Evolutionary conservation across 352 stramenopile species (phyloP), one percentile per base, ranked within the genome.

Genomic region (Globisporangium camurandrum): DNA sequence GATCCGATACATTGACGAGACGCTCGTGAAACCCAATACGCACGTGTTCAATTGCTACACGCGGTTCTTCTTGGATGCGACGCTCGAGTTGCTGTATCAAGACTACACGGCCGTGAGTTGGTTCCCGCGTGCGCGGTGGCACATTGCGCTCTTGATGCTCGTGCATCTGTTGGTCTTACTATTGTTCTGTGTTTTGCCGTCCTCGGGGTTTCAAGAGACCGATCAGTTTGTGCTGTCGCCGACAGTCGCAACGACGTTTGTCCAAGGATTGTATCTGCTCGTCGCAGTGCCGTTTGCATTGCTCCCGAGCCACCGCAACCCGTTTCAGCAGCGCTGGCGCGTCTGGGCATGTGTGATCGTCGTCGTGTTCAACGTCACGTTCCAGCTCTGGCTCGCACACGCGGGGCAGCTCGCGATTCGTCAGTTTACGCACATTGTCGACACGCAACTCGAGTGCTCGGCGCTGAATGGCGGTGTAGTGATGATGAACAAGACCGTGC

Each of bases 81-180:
- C 78, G 20, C 62, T 94, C 19, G 83, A 94, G 61, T 62, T 61
- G 20, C 34, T 91, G 37, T 94, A 94, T 54, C 83, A 94, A 50
- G 75, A 90, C 64, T 94, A 89, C 64, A 91, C 80, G 37, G 72
- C 78, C 4, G 64, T 86, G 45, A 81, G 88, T 62, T 92, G 83
- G 83, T 92, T 92, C 28, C 46, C 57, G 19, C 79, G 80, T 38
- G 83, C 83, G 42, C 78, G 80, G 22, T 86, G 69, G 63, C 77
- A 90, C 49, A 69, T 94, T 11, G 47, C 66, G 34, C 56, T 91
- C 12, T 84, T 81, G 65, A 91, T 92, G 45, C 37, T 57, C 23
- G 61, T 92, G 26, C 83, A 94, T 51, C 56, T 76, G 17, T 64
- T 88, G 14, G 74, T 90, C 17, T 71, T 81, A 34, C 47, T 86